phyloP scores from a whole-genome alignment of 1,284 basidiomycete species.

The Vanrija pseudolonga region DNA sequence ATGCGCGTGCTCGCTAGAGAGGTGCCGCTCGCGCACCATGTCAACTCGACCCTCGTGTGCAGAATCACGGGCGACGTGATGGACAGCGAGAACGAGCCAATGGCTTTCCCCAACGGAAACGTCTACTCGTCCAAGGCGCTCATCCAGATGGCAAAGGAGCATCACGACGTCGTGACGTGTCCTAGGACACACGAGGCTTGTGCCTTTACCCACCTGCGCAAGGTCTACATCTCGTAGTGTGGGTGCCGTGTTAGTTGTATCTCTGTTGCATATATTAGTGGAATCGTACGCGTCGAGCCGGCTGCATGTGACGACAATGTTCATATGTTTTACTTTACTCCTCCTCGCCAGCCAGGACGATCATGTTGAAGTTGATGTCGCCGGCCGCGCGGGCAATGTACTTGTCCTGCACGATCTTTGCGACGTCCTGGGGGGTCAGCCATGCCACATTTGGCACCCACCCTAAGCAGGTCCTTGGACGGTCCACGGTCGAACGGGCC shows the following conservation, averaged over 20 bases:
- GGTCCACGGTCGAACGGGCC: constrained; percentile 75
- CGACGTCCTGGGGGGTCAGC: constrained; percentile 59
- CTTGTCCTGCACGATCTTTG: constrained; percentile 61
- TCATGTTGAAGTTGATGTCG: constrained; percentile 48
- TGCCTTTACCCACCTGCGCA: constrained; percentile 65
- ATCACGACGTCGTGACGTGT: constrained; percentile 69
- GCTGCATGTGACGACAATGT: not conserved
- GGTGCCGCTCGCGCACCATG: constrained; percentile 89
- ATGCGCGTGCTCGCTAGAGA: constrained; percentile 74
- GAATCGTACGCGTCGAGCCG: not conserved
- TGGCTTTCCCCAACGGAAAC: constrained; percentile 86
- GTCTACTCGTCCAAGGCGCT: constrained; percentile 89
- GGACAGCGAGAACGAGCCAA: constrained; percentile 85
- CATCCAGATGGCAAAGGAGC: constrained; percentile 73
- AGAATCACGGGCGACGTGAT: constrained; percentile 85
- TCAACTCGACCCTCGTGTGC: constrained; percentile 93
- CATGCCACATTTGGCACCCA: constrained; percentile 28
- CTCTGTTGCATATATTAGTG: not conserved
- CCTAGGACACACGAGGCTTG: constrained; percentile 69
- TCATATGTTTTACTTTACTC: constrained; percentile 8
- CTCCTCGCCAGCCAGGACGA: constrained; percentile 45
- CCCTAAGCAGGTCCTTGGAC: constrained; percentile 59
- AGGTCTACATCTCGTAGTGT: constrained; percentile 62
- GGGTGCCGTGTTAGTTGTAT: not conserved
- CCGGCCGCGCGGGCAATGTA: constrained; percentile 56